Base-by-base conservation (phyloP, 441 rosid species). In the Isatis lusitanica region DNA sequence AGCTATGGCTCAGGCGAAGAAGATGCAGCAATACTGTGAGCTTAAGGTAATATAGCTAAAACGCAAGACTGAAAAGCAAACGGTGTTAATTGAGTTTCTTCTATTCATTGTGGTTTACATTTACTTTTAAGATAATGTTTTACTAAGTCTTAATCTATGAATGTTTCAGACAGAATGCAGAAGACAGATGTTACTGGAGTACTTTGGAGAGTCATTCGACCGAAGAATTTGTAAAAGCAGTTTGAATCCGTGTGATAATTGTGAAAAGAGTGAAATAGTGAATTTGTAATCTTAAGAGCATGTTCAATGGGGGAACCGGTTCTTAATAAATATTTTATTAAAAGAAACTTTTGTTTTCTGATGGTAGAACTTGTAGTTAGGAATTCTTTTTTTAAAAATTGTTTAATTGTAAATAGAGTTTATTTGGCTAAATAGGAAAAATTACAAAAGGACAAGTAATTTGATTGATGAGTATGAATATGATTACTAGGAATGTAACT, bases 11-110 rank as follows among this genome's bases (percentile, higher is more conserved):
- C 98, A 91, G 76, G 98, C 98, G 61, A 77, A 86, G 85, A 91
- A 95, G 84, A 91, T 91, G 98, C 88, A 83, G 74, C 82, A 78
- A 44, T 95, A 90, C 81, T 95, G 99, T 82, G 98, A 93, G 79
- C 93, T 88, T 2, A 90, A 93, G 98, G 98, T 86, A 78, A 33
- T 15, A 50, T 43, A 3, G 0, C 38, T 21, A 51, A 47, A 57
- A 40, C 48, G 1, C 35, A 26, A 12, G 15, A 10, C 13, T 17
- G 56, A 52, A 63, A 63, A 63, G 40, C 46, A 62, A 52, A 56
- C 8, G 18, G 43, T 57, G 33, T 64, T 46, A 43, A 16, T 30
- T 12, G 28, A 47, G 26, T 57, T 15, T 35, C 0, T 15, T 35
- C 0, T 6, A 40, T 63, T 5, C 42, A 46, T 42, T 28, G 39